Percentiles rank a stretch among this genome's conserved stretches.
Evolutionary conservation across 2,329 filamentous ascomycete species (phyloP).

Genomic region (Mollisia scopiformis): DNA sequence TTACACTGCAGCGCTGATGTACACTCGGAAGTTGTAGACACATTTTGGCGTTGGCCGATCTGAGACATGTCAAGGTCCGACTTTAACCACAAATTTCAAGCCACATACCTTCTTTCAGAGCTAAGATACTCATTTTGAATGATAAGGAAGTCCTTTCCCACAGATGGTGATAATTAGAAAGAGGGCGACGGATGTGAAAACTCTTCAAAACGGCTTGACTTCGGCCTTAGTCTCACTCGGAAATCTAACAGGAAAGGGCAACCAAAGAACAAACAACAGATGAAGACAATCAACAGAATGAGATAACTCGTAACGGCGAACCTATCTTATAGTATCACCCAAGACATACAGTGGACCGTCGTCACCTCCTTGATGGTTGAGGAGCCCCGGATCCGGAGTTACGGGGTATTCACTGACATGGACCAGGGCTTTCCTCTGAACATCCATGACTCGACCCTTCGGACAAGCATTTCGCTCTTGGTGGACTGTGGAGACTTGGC

Average conservation of each 20-base stretch:
- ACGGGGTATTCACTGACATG: not conserved
- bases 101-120: slow-evolving; percentile 52
- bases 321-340: not conserved
- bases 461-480: not conserved
- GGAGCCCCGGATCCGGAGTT: not conserved
- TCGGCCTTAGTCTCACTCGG: not conserved
- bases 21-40: slow-evolving; percentile 27
- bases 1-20: slow-evolving; percentile 48
- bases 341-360: not conserved
- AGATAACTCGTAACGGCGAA: not conserved
- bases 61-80: slow-evolving; percentile 35
- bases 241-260: no score
- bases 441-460: not conserved
- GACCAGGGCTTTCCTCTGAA: not conserved
- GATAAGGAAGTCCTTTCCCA: not conserved
- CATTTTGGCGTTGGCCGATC: slow-evolving; percentile 29
- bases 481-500: not conserved
- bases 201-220: not conserved
- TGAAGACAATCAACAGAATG: not conserved
- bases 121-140: not conserved
- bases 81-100: not conserved
- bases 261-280: not conserved
- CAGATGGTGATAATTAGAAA: not conserved
- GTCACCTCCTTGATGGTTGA: not conserved
- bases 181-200: not conserved